Evolutionary conservation across 2,329 filamentous ascomycete species (phyloP), one percentile per base, ranked within the genome.

Genomic region (Didymella segeticola): DNA sequence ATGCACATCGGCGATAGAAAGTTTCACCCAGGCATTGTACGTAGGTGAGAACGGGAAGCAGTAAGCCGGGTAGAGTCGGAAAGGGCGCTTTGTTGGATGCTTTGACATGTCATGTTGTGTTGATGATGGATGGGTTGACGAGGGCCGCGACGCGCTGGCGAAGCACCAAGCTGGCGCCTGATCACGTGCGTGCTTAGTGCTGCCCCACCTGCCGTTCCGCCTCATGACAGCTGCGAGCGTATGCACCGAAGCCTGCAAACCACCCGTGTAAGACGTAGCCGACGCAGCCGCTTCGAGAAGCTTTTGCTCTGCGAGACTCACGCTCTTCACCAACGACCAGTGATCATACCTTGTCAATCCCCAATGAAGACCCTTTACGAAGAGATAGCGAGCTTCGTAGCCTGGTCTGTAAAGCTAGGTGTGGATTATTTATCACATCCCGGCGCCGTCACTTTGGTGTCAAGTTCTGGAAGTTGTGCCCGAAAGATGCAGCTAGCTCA

Each of bases 1-100:
- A 63, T 84, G 83, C 31, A 88, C 78, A 70, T 86, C 82, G 23
- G 76, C 74, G 14, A 78, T 77, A 1, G 81, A 80, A 59, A 88
- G 76, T 67, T 86, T 86, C 70, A 86, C 85, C 86, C 86, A 88
- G 67, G 78, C 69, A 73, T 82, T 80, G 71, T 81, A 86, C 8
- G 86, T 88, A n/a, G 82, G 81, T 5, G 86, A 87, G 29, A 78
- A 78, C 39, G 75, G 72, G 70, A 85, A 86, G 76, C 83, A 86
- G 69, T 81, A 85, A 30, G 81, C 81, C 14, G 85, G 83, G 58
- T 86, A 86, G 57, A 84, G 60, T 57, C 64, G 60, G 60, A 65
- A 67, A 12, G 71, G 49, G 45, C 53, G 64, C 56, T 58, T 46
- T 41, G 57, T 53, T 43, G 53, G 55, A 50, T 58, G 59, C 57